These are phyloP conservation scores for Crithidia brevicula DNA, from an alignment of 208 protist species.

Conservation along the genomic window DNA sequence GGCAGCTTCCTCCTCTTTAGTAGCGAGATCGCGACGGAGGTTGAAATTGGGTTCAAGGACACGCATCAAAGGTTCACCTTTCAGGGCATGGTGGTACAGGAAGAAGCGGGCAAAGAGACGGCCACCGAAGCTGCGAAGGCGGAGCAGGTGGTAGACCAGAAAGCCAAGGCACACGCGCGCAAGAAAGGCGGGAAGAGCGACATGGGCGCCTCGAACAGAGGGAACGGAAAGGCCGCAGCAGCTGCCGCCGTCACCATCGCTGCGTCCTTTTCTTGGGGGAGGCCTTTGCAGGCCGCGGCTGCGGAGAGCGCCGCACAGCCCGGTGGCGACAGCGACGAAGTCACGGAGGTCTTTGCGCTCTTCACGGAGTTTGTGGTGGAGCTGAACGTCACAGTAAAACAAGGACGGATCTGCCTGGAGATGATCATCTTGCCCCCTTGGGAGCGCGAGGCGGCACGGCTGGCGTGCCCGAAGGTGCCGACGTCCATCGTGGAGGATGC, in stretches of 20 bases:
- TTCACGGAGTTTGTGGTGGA: slow-evolving; percentile 49
- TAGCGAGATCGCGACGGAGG: slow-evolving; percentile 51
- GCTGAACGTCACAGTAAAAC: slow-evolving; percentile 38
- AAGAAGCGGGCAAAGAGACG: slow-evolving; percentile 6
- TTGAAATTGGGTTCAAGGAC: slow-evolving; percentile 55
- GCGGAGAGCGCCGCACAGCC: not conserved
- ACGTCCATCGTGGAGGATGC: slow-evolving; percentile 25
- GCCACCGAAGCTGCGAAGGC: not conserved
- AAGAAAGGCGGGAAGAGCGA: slow-evolving; percentile 40
- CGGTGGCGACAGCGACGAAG: slow-evolving; percentile 36
- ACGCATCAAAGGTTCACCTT: slow-evolving; percentile 46
- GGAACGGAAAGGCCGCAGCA: not conserved
- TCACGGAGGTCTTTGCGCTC: slow-evolving; percentile 47
- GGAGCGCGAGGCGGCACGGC: slow-evolving; percentile 42
- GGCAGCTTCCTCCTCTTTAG: slow-evolving; percentile 42
- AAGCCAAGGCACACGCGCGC: slow-evolving; percentile 31
- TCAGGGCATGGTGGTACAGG: slow-evolving; percentile 12
- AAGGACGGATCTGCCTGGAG: slow-evolving; percentile 47
- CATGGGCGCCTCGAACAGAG: slow-evolving; percentile 1
- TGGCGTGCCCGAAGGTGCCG: slow-evolving; percentile 32
- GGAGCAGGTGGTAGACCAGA: not conserved
- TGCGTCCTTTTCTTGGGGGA: slow-evolving; percentile 2
- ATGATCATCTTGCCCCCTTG: slow-evolving; percentile 77
- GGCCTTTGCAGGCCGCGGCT: not conserved
- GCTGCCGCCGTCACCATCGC: not conserved